Base-by-base conservation (phyloP, 129 eudicot genomes). In the Solidago caesia region DNA sequence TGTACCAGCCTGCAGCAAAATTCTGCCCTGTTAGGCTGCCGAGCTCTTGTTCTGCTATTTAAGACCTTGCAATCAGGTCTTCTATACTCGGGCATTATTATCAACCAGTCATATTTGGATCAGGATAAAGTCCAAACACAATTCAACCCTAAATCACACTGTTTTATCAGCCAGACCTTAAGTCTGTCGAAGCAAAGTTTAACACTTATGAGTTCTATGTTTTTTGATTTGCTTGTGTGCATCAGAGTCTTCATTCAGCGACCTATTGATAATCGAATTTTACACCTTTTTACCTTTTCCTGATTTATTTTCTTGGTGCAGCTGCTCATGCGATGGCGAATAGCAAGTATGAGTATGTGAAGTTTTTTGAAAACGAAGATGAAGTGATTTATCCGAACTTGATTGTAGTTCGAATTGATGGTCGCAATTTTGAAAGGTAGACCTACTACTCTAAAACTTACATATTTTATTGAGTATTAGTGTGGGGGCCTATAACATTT, bases 311-410 rank as follows among this genome's bases (percentile, higher is more conserved):
- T 65, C 14, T 66, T 26, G 46, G 67, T 13, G 27, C 43, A 43
- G 73, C 67, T 72, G 73, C 64, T 52, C 56, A 16, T 16, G 63
- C 5, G 44, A 93, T 93, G 98, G 98, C 98, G 2, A 93, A 93
- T 51, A 90, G 98, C 91, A 90, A 88, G 85, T 93, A 93, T 56
- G 97, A 90, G 81, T 93, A 93, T 55, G 98, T 93, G 7, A 93
- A 93, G 69, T 70, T 79, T 0, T 90, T 79, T 70, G 98, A 93
- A 79, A 80, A 43, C 9, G 80, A 85, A 57, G 96, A 93, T 44
- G 86, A 90, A 72, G 79, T 93, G 39, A 77, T 90, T 88, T 78
- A 72, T 39, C 92, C 97, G 0, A 88, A 83, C 66, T 46, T 88
- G 59, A 83, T 93, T 59, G 84, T 90, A 68, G 82, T 86, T 59